Evolutionary conservation across 2,329 filamentous ascomycete species (phyloP), one percentile per base, ranked within the genome.

Genomic region (Diaporthe vexans): DNA sequence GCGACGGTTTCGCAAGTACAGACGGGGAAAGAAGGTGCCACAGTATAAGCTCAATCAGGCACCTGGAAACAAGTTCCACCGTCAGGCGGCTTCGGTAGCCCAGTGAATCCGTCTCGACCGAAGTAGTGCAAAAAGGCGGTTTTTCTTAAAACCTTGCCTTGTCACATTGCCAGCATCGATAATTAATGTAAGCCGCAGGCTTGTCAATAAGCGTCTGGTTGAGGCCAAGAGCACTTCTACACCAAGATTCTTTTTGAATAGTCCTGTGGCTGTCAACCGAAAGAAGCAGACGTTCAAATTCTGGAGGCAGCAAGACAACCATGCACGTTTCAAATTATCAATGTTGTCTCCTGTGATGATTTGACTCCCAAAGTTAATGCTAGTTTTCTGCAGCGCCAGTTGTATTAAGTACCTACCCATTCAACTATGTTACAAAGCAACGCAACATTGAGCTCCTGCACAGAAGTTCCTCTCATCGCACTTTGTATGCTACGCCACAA

Each of bases 1-100:
- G 59, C 26, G 43, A 67, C 29, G 40, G 61, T 65, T 52, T 67
- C 61, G 61, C 61, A 67, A 37, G 43, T 35, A 67, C 43, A 35
- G 61, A 67, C 21, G 61, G 26, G 15, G 35, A 10, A 33, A 3
- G 4, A 9, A 35, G 61, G 43, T 37, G 37, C 59, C 13, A 19
- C 4, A 51, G 19, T 51, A 65, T 67, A 67, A 21, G 8, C 35
- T 51, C 10, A 11, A 33, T 26, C 26, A 43, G 24, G 0, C 11
- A 29, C 4, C 43, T 35, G 19, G 61, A 19, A 48, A 1, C 11
- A 17, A 1, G 15, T 29, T 15, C 17, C 4, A n/a, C 19, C 9
- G 9, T 26, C 35, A 10, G n/a, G 35, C 17, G 21, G 24, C n/a
- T 59, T 43, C 33, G 13, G 35, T 4, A 29, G 24, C 52, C 6